These are phyloP conservation scores for Phytophthora sp. DNA, from an alignment of 352 stramenopile genomes.

Conservation along the genomic window DNA sequence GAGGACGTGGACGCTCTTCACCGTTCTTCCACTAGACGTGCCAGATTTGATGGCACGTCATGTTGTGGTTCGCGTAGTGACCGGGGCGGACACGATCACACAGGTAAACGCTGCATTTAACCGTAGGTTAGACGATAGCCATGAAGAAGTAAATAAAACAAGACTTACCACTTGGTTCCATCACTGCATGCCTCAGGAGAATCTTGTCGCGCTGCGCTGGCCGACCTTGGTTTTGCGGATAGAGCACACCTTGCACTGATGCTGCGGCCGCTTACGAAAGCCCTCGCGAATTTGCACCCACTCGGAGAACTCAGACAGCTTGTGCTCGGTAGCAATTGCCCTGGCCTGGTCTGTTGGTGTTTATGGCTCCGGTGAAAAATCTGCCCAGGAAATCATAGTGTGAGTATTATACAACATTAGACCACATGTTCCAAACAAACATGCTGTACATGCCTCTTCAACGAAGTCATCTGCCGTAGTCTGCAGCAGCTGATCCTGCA, in stretches of 20 bases:
- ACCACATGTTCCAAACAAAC: not conserved
- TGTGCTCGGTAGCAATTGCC: not conserved
- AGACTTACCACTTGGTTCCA: conserved; percentile 7
- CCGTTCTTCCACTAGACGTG: too few relatives aligned
- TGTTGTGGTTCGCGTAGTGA: too few relatives aligned
- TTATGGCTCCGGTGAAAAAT: not conserved
- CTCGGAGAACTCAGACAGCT: conserved; percentile 1
- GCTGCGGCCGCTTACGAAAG: conserved; percentile 10
- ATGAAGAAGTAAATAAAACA: not conserved
- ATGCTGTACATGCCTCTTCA: conserved; percentile 4
- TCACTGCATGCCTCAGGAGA: conserved; percentile 12
- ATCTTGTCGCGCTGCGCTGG: conserved; percentile 6
- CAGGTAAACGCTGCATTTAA: too few relatives aligned
- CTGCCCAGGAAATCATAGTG: not conserved
- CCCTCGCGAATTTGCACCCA: not conserved
- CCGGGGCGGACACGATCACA: too few relatives aligned
- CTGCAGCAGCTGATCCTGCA: conserved; percentile 1
- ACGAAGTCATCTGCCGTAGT: not conserved
- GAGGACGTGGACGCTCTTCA: too few relatives aligned
- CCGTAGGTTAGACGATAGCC: too few relatives aligned
- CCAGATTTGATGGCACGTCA: too few relatives aligned
- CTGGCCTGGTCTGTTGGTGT: not conserved
- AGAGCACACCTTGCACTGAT: too few relatives aligned
- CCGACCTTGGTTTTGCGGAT: conserved; percentile 1
- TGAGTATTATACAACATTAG: too few relatives aligned